Conservation (phyloP, 176 grass and related monocot species). For the Eragrostis curvula region DNA sequence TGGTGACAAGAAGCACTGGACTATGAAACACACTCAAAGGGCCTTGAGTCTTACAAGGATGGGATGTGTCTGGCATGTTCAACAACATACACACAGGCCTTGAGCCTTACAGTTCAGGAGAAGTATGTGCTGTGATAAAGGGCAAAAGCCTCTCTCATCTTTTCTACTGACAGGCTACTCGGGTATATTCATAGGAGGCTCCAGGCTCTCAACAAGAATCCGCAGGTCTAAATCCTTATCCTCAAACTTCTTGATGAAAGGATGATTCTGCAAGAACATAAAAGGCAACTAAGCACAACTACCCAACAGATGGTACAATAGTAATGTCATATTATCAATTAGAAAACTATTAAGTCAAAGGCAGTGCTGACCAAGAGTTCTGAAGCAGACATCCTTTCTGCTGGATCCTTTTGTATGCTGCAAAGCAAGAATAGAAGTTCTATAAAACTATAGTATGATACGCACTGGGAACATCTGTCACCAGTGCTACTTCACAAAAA, state of each 20-base stretch:
- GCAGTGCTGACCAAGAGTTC: constrained; percentile 80
- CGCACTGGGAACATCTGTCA: background rate
- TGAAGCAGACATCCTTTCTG: constrained; percentile 72
- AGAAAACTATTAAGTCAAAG: background rate
- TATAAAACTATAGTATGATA: background rate
- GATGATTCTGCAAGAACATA: constrained; percentile 62
- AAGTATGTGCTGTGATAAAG: background rate
- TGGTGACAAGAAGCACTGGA: background rate
- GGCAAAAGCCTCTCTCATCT: background rate
- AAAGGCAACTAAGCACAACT: background rate
- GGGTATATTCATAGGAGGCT: constrained; percentile 77
- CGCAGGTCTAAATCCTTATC: constrained; percentile 84
- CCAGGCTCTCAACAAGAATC: constrained; percentile 73
- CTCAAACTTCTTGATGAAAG: constrained; percentile 97
- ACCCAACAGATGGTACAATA: background rate
- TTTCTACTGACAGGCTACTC: constrained; percentile 28
- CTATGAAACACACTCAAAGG: constrained; percentile 15
- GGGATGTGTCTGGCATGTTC: background rate
- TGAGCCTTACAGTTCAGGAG: background rate
- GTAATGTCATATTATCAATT: background rate
- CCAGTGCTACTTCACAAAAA: background rate
- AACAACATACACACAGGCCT: constrained; percentile 29
- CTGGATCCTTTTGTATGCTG: constrained; percentile 90
- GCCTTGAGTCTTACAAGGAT: constrained; percentile 10
- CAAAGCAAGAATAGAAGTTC: background rate